Conservation (phyloP, 1,284 basidiomycete species). For the Meripilus lineatus region DNA sequence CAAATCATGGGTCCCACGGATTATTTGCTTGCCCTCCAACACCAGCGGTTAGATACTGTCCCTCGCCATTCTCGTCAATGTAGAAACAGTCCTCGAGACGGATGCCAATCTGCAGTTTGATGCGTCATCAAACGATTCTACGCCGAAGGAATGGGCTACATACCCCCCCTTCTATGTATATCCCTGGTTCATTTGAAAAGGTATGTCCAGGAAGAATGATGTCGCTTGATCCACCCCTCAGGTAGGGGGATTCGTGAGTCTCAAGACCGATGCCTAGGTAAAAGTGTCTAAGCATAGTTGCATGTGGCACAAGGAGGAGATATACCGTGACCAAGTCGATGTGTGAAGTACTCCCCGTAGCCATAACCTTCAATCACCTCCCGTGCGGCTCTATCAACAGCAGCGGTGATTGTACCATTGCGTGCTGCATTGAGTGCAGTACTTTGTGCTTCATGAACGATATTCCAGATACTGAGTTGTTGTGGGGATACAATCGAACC, state of each 20-base stretch:
- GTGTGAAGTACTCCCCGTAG: slow-evolving; percentile 68
- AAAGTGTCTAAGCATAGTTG: not conserved
- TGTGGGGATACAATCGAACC: slow-evolving; percentile 48
- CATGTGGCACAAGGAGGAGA: slow-evolving; percentile 1
- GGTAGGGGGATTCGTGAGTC: slow-evolving; percentile 77
- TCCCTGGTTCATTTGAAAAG: slow-evolving; percentile 81
- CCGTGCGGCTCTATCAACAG: slow-evolving; percentile 70
- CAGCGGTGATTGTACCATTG: slow-evolving; percentile 45
- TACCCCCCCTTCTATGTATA: slow-evolving; percentile 76
- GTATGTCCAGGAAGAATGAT: slow-evolving; percentile 61
- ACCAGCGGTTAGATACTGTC: slow-evolving; percentile 54
- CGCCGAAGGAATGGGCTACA: slow-evolving; percentile 15
- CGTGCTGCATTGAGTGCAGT: slow-evolving; percentile 47
- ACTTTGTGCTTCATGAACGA: slow-evolving; percentile 62
- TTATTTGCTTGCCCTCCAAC: slow-evolving; percentile 54
- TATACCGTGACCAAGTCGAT: slow-evolving; percentile 74
- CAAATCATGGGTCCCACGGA: slow-evolving; percentile 54
- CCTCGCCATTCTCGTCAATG: slow-evolving; percentile 48
- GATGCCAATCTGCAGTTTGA: slow-evolving; percentile 52
- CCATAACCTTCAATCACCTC: slow-evolving; percentile 40
- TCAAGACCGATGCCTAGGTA: slow-evolving; percentile 73
- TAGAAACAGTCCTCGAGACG: slow-evolving; percentile 83
- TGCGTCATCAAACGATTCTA: not conserved
- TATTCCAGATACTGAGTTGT: slow-evolving; percentile 62
- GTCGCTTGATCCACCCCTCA: slow-evolving; percentile 62